Base-by-base conservation (phyloP, 2,329 filamentous ascomycete species). In the Apiospora aurea region DNA sequence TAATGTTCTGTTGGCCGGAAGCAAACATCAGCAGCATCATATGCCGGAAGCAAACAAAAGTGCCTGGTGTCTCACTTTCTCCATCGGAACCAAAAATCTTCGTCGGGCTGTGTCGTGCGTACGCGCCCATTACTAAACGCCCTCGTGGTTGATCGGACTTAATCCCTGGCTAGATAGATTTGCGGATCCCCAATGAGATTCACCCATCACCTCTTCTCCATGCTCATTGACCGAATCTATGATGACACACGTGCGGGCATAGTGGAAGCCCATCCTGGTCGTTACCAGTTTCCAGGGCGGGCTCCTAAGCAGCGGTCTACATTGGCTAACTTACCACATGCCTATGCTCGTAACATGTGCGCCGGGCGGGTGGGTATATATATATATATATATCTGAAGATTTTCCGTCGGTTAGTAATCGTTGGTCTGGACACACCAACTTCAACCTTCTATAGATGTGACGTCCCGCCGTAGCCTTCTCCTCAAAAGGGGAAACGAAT, bases 121-220 rank as follows among this genome's bases (percentile, higher is more conserved):
- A n/a, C 46, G 46, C 46, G 21, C 1, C 18, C 46, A 47, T 47
- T n/a, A 47, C 46, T 47, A 21, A 47, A 47, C 46, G 7, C 46
- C 46, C 46, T 49, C 46, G 46, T 18, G 18, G 18, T 49, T 18
- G 46, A 49, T 49, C 46, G 46, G 46, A 49, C 46, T 49, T n/a
- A n/a, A 49, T 49, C 46, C 46, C n/a, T n/a, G 21, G 16, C 26
- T 57, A 57, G 51, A 21, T 57, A 57, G 51, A 34, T 57, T 57
- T 34, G 51, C 51, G 51, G 26, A 57, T 34, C 51, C 51, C 26
- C 14, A 2, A 34, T 3, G 14, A 49, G 51, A 61, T 18, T 21
- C 29, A 11, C 18, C 24, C 51, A 38, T 38, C 34, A 5, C 2
- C 41, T 43, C 41, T 43, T n/a, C 26, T 18, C 29, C 46, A 49